Base-by-base conservation (phyloP, 2,329 filamentous ascomycete genomes). In the Cytospora chrysosperma region DNA sequence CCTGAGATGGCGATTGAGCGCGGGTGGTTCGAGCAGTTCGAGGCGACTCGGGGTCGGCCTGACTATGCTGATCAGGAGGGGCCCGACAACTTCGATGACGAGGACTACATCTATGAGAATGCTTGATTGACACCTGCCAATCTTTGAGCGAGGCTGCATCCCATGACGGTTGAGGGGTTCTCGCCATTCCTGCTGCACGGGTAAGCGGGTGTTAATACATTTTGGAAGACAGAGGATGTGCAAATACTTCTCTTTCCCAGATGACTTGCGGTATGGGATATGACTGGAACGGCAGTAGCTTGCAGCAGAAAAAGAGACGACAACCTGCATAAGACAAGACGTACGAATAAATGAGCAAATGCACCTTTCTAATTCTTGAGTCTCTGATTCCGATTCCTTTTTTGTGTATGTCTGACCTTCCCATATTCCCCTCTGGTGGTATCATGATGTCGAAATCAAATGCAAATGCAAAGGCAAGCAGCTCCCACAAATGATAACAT, bases 1-100 rank as follows among this genome's bases (percentile, higher is more conserved):
- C 68, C 71, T 2, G 61, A 68, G 9, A 10, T 61, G 43, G 70
- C 69, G 13, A 34, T 72, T n/a, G 4, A 6, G 8, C 32, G 28
- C 30, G 47, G 59, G n/a, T 69, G 61, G 66, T 68, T 71, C 32
- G 55, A 66, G 40, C 30, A 61, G 17, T 57, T 63, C 15, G 43
- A 63, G 32, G 15, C 34, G 21, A 52, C 54, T 50, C 28, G 58
- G 34, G 62, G 27, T 13, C 51, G 56, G 28, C 34, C 24, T 26
- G 60, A 49, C 12, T 10, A 55, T 1, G 19, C 21, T 1, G 52
- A 19, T 15, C 24, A 26, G 7, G 32, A 43, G 26, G 49, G 17
- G 37, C 3, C 26, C 32, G 32, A 40, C 4, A 24, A 52, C 9
- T 17, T 2, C 13, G 8, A 10, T 7, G 26, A 3, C 2, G 34